phyloP scores from a whole-genome alignment of 2,329 filamentous ascomycete genomes.

The Sporothrix brasiliensis region DNA sequence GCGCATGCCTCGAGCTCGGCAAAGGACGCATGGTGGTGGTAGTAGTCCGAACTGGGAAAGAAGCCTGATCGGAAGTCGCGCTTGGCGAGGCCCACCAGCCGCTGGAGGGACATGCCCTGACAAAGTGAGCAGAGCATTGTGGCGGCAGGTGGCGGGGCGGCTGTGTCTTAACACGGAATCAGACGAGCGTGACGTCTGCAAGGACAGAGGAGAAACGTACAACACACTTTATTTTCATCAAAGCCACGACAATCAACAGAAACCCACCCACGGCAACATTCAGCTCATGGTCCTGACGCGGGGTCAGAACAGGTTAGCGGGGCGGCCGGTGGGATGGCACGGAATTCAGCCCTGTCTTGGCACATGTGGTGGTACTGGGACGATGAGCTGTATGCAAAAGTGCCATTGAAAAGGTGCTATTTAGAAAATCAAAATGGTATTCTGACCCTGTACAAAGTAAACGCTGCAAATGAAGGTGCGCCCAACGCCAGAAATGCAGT shows the following conservation, averaged over 20 bases:
- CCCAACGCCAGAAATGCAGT: background rate
- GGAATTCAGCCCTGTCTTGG: slow-evolving; percentile 8
- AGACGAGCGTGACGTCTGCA: too few relatives aligned
- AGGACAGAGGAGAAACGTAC: too few relatives aligned
- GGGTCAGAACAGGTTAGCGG: background rate
- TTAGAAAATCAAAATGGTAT: background rate
- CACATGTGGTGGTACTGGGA: background rate
- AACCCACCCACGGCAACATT: too few relatives aligned
- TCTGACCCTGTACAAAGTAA: background rate
- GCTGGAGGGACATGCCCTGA: background rate
- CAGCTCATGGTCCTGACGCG: background rate
- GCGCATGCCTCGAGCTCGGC: slow-evolving; percentile 22
- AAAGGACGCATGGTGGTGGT: slow-evolving; percentile 26
- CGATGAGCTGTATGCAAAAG: background rate
- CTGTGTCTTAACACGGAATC: too few relatives aligned
- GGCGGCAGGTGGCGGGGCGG: background rate
- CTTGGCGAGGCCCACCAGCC: slow-evolving; percentile 11
- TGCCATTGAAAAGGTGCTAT: background rate
- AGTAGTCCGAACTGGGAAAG: slow-evolving; percentile 7
- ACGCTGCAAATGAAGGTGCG: background rate
- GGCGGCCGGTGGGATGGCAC: background rate
- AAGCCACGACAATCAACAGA: too few relatives aligned
- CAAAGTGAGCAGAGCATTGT: background rate
- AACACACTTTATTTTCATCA: too few relatives aligned
- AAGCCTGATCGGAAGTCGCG: slow-evolving; percentile 16